Percentiles rank a stretch among this genome's conserved stretches.
Evolutionary conservation across 2,329 filamentous ascomycete species (phyloP).

Genomic region (Pyrenochaeta sp.): DNA sequence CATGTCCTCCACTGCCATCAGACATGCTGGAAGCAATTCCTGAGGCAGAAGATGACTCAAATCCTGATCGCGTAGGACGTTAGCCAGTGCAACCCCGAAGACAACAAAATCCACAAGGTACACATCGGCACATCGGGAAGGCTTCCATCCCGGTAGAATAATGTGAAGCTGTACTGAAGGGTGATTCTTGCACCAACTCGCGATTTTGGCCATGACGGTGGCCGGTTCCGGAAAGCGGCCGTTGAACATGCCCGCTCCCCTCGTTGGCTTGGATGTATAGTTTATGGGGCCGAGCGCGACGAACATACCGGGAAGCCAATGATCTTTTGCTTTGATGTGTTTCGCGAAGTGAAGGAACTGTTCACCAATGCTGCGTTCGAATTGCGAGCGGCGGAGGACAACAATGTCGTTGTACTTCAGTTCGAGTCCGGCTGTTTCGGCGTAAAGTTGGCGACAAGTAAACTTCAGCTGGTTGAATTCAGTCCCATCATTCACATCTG

Average conservation of each 20-base stretch:
- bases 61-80: not conserved
- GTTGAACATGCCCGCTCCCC: not conserved
- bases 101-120: not conserved
- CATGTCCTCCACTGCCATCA: not conserved
- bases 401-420: not conserved
- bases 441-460: not conserved
- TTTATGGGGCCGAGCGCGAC: not conserved
- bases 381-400: not conserved
- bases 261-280: no score
- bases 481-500: not conserved
- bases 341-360: not conserved
- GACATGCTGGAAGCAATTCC: not conserved
- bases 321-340: not conserved
- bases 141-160: not conserved
- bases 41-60: not conserved
- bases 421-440: conserved; percentile 2
- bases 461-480: conserved; percentile 5
- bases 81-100: not conserved
- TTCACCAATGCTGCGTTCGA: not conserved
- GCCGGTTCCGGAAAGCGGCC: not conserved
- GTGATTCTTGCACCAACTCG: not conserved
- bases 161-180: not conserved
- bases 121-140: not conserved
- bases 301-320: not conserved
- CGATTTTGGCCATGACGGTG: not conserved